Percentiles rank a stretch among this genome's conserved stretches.
Conservation (phyloP, 805 yeast species). For the Kluyveromyces dobzhanskii region DNA sequence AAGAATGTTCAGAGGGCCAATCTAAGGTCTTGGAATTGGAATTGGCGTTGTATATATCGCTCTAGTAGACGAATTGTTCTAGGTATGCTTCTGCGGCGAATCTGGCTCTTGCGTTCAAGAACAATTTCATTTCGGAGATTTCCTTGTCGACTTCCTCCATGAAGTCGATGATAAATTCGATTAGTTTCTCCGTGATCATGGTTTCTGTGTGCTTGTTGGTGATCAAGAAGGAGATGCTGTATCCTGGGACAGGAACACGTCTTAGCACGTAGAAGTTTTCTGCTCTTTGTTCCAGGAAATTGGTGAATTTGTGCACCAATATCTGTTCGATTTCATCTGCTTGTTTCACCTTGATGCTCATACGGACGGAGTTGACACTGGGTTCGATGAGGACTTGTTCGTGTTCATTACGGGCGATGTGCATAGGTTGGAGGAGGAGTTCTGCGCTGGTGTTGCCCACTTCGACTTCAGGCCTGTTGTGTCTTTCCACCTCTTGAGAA, state of each 20-base stretch:
- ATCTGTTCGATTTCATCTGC: slow-evolving; percentile 96
- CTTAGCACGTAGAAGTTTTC: slow-evolving; percentile 88
- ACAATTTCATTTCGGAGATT: slow-evolving; percentile 95
- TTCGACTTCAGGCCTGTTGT: slow-evolving; percentile 94
- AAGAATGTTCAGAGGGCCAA: too few species aligned
- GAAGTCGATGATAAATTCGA: slow-evolving; percentile 94
- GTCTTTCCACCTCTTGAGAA: slow-evolving; percentile 93
- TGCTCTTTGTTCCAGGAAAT: slow-evolving; percentile 91
- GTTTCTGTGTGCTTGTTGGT: slow-evolving; percentile 93
- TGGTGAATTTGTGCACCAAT: slow-evolving; percentile 86
- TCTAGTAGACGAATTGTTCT: slow-evolving; percentile 66
- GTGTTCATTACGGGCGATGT: slow-evolving; percentile 85
- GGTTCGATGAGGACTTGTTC: slow-evolving; percentile 92
- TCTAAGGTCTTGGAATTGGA: too few species aligned
- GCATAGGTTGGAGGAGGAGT: slow-evolving; percentile 79
- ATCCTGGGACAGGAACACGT: slow-evolving; percentile 83
- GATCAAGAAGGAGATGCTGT: slow-evolving; percentile 85
- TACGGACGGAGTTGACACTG: slow-evolving; percentile 84
- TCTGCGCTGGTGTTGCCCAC: slow-evolving; percentile 71
- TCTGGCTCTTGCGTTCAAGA: slow-evolving; percentile 94
- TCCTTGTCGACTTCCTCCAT: slow-evolving; percentile 99
- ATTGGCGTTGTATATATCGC: too few species aligned
- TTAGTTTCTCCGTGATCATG: slow-evolving; percentile 90
- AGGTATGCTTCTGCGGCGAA: slow-evolving; percentile 94
- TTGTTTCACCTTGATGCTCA: slow-evolving; percentile 88